Conservation (phyloP, 805 yeast genomes). For the Candida germanica region DNA sequence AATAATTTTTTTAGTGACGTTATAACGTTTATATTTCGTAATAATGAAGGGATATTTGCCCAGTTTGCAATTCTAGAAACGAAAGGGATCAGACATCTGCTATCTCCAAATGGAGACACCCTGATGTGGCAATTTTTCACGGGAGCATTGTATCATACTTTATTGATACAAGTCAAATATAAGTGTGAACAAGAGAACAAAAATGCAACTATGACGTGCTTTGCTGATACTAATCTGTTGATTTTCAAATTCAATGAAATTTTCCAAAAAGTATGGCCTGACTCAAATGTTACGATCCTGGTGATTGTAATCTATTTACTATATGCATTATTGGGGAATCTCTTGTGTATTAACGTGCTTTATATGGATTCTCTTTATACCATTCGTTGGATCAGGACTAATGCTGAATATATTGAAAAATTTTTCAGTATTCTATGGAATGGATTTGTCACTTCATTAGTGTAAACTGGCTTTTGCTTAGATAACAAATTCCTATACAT, state of each 20-base stretch:
- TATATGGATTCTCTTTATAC: slow-evolving; percentile 6
- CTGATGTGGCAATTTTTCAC: slow-evolving; percentile 2
- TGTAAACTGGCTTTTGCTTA: background rate
- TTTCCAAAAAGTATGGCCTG: slow-evolving; percentile 5
- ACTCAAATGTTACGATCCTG: slow-evolving; percentile 1
- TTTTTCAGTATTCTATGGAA: slow-evolving; percentile 1
- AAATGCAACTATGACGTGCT: slow-evolving; percentile 2
- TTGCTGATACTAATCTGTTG: slow-evolving; percentile 9
- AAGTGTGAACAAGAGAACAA: slow-evolving; percentile 3
- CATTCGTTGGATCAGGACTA: background rate
- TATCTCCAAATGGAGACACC: slow-evolving; percentile 2
- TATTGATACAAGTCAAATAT: background rate
- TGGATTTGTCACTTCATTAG: background rate
- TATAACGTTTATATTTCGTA: slow-evolving; percentile 22
- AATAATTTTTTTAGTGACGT: slow-evolving; percentile 25
- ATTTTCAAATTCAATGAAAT: slow-evolving; percentile 19
- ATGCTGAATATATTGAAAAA: background rate
- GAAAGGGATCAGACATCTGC: slow-evolving; percentile 2
- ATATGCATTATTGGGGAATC: slow-evolving; percentile 21
- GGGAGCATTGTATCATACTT: slow-evolving; percentile 2
- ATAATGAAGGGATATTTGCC: slow-evolving; percentile 5
- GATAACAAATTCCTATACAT: too few species aligned
- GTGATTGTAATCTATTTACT: slow-evolving; percentile 14
- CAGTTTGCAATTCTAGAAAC: background rate
- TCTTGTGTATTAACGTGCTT: slow-evolving; percentile 18